phyloP scores from a whole-genome alignment of 2,329 filamentous ascomycete species.

The Botryotinia calthae region DNA sequence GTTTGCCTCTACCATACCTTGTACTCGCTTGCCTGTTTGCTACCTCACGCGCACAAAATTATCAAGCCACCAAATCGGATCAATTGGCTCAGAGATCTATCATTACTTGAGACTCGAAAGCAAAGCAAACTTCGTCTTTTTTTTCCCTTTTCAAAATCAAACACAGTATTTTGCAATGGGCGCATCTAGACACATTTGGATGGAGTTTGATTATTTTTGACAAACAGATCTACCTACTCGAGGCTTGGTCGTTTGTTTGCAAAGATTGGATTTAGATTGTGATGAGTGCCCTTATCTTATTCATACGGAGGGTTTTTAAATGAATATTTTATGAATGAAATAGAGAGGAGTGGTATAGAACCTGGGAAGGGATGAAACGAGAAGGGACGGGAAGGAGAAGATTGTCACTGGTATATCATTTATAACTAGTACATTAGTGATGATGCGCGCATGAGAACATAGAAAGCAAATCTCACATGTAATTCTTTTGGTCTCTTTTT shows the following conservation, averaged over 20 bases:
- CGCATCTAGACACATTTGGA: background rate
- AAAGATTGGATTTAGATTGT: background rate
- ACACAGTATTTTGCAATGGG: background rate
- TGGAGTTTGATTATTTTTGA: conserved; percentile 1
- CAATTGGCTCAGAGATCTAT: background rate
- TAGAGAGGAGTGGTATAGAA: no score
- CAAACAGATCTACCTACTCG: background rate
- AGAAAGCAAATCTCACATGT: background rate
- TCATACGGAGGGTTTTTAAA: no score
- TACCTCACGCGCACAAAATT: background rate
- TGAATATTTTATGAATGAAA: background rate
- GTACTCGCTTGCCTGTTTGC: background rate
- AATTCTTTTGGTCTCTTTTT: background rate
- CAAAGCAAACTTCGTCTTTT: background rate
- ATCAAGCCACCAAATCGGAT: background rate
- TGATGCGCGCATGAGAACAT: background rate
- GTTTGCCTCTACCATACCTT: background rate
- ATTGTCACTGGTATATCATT: background rate
- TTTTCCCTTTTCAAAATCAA: background rate
- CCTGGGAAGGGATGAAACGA: background rate
- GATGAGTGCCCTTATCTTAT: background rate
- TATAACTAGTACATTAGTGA: background rate
- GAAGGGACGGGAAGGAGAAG: background rate
- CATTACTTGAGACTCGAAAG: background rate
- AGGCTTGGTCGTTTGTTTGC: background rate